These are phyloP conservation scores for Trametes hirsuta DNA, from an alignment of 1,284 basidiomycete genomes.

Conservation along the genomic window DNA sequence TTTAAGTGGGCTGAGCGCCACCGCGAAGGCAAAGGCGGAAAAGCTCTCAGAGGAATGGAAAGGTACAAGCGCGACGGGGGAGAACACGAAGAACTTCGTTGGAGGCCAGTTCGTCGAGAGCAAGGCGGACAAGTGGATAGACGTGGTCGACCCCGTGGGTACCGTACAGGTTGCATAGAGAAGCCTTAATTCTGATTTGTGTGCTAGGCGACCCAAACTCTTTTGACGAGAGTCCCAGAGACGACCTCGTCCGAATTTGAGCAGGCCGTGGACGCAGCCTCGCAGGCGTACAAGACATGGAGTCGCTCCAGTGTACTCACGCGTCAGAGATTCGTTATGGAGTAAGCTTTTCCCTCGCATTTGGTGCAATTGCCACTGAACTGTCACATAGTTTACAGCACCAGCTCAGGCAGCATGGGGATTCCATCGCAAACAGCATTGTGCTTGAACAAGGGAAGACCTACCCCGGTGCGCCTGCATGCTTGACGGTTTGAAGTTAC, in stretches of 20 bases:
- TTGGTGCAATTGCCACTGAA: not conserved
- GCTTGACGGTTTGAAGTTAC: not conserved
- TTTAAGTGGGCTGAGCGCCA: constrained; percentile 48
- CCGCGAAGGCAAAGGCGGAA: constrained; percentile 63
- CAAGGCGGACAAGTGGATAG: constrained; percentile 77
- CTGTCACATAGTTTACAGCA: constrained; percentile 66
- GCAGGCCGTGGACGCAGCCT: constrained; percentile 84
- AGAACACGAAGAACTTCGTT: constrained; percentile 88
- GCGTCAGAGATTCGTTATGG: constrained; percentile 88
- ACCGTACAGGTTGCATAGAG: not conserved
- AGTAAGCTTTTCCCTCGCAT: constrained; percentile 49
- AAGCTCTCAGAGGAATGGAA: constrained; percentile 77
- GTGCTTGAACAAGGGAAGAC: constrained; percentile 94
- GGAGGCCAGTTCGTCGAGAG: constrained; percentile 88
- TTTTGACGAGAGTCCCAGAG: constrained; percentile 90
- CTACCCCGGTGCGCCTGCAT: constrained; percentile 56
- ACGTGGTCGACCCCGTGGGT: constrained; percentile 85
- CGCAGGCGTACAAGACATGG: constrained; percentile 92
- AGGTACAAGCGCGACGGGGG: constrained; percentile 83
- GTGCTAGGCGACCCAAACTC: constrained; percentile 80
- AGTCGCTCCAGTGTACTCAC: constrained; percentile 83
- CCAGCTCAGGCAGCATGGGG: constrained; percentile 76
- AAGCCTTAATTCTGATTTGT: not conserved
- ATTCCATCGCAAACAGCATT: constrained; percentile 76
- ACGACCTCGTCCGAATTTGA: constrained; percentile 85